These are phyloP conservation scores for Gnomoniopsis sp. DNA, from an alignment of 2,329 filamentous ascomycete species.

Conservation along the genomic window DNA sequence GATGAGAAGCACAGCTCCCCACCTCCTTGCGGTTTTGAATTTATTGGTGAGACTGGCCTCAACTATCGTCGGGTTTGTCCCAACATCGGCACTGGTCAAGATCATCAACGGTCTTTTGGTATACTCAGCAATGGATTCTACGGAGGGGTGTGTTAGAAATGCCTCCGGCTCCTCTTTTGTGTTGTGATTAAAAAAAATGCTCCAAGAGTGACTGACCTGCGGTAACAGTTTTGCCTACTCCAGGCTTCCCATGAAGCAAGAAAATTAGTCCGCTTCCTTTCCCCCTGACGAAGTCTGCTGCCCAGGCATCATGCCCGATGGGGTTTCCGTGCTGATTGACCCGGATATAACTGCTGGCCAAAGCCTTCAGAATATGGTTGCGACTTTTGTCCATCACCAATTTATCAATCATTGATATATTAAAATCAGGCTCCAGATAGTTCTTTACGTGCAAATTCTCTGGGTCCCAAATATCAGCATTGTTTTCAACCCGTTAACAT, in stretches of 20 bases:
- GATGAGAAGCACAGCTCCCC: conserved; percentile 25
- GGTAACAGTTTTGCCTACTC: conserved; percentile 17
- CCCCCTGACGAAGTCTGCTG: conserved; percentile 5
- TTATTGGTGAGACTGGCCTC: not conserved
- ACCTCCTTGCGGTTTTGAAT: conserved; percentile 19
- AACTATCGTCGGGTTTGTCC: conserved; percentile 9
- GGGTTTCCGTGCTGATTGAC: conserved; percentile 19
- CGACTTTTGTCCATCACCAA: conserved; percentile 28
- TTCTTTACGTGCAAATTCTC: conserved; percentile 23
- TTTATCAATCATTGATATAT: conserved; percentile 26
- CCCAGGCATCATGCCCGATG: conserved; percentile 7
- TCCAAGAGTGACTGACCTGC: too few species aligned
- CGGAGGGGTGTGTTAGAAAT: too few species aligned
- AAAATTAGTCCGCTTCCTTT: conserved; percentile 5
- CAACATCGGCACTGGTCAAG: conserved; percentile 27
- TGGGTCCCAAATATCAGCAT: conserved; percentile 1
- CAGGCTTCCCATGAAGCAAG: conserved; percentile 2
- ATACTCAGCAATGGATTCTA: conserved; percentile 32
- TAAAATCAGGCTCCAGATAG: conserved; percentile 24
- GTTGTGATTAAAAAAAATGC: too few species aligned
- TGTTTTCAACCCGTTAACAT: too few species aligned
- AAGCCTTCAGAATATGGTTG: conserved; percentile 24
- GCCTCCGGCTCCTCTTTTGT: too few species aligned
- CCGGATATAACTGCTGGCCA: conserved; percentile 26
- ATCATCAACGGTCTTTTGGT: conserved; percentile 29